Evolutionary conservation across 805 yeast genomes (phyloP).

Genomic region (Saccharomycopsis sp.): DNA sequence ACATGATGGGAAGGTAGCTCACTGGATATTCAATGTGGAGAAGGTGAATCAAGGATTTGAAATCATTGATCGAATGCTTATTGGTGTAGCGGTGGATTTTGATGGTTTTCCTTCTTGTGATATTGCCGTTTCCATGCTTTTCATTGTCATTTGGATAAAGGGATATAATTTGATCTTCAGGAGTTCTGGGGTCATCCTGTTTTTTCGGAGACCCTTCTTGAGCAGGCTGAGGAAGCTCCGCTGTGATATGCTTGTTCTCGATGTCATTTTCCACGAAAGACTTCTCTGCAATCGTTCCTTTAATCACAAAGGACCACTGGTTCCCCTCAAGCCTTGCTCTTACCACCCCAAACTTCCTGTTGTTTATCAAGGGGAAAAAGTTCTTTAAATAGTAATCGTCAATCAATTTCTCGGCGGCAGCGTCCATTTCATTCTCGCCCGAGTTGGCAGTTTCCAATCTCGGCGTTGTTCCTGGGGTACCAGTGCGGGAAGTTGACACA

Average conservation of each 20-base stretch:
- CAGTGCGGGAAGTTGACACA: conserved; percentile 22
- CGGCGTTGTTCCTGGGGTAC: background rate
- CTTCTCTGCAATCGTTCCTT: conserved; percentile 21
- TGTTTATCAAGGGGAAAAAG: conserved; percentile 22
- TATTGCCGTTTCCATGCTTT: background rate
- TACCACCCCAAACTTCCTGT: conserved; percentile 28
- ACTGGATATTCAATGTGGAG: conserved; percentile 31
- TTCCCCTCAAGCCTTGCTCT: conserved; percentile 29
- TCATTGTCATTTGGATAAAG: background rate
- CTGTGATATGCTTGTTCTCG: background rate
- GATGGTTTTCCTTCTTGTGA: too few relatives aligned
- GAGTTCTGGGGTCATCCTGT: background rate
- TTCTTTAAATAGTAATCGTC: conserved; percentile 26
- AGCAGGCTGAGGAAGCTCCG: background rate
- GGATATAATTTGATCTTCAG: background rate
- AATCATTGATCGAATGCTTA: conserved; percentile 28
- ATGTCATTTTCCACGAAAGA: background rate
- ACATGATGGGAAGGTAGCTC: conserved; percentile 27
- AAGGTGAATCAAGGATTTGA: conserved; percentile 28
- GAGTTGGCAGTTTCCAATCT: background rate
- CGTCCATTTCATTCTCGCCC: conserved; percentile 4
- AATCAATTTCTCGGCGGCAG: conserved; percentile 27
- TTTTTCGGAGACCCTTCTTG: background rate
- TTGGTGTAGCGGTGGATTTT: conserved; percentile 18
- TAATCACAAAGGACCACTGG: conserved; percentile 26